These are phyloP conservation scores for Planoprotostelium fungivorum DNA, from an alignment of 78 protist genomes.

Conservation along the genomic window DNA sequence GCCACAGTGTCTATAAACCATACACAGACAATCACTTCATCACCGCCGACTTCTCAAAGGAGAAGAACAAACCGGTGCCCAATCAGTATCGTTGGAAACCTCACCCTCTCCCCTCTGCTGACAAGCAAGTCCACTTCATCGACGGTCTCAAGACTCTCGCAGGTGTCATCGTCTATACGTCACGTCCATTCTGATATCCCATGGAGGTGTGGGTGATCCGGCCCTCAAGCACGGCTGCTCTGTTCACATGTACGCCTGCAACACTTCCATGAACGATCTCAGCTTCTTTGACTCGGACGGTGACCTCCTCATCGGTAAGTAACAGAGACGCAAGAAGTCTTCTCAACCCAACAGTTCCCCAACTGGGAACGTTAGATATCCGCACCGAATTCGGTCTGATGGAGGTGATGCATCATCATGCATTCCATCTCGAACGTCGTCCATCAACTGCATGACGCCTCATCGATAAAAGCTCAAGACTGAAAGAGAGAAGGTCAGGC, in stretches of 20 bases:
- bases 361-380: constrained; percentile 71
- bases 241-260: constrained; percentile 78
- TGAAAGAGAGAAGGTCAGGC: too few relatives aligned
- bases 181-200: constrained; percentile 1
- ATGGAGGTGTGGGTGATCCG: constrained; percentile 31
- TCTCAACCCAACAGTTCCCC: constrained; percentile 22
- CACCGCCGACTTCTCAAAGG: constrained; percentile 1
- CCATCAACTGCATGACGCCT: background rate
- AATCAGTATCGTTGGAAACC: constrained; percentile 90
- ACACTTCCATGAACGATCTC: constrained; percentile 56
- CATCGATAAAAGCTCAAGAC: too few relatives aligned
- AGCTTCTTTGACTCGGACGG: constrained; percentile 86
- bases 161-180: too few relatives aligned
- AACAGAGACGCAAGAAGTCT: background rate
- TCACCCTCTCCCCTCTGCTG: constrained; percentile 32
- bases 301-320: constrained; percentile 75
- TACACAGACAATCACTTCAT: constrained; percentile 7
- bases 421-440: background rate
- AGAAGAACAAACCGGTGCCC: constrained; percentile 32
- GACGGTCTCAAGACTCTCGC: constrained; percentile 77
- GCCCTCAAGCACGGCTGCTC: constrained; percentile 76
- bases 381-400: constrained; percentile 87
- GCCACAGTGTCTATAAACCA: constrained; percentile 41
- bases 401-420: too few relatives aligned
- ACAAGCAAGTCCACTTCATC: constrained; percentile 54